phyloP scores from a whole-genome alignment of 1,284 basidiomycete genomes.

The Apiotrichum gracile region DNA sequence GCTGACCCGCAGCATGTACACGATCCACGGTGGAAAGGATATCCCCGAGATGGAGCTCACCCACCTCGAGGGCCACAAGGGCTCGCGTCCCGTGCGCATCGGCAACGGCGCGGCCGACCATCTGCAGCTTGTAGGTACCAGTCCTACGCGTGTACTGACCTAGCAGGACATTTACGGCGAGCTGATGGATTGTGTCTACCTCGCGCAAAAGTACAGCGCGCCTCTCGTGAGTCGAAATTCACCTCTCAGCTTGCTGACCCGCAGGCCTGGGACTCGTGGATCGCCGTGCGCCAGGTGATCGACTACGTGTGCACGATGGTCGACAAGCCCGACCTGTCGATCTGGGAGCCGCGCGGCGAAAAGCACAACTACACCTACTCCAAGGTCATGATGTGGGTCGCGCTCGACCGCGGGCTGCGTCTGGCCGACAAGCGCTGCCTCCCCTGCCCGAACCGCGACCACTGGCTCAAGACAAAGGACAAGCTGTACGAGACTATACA shows the following conservation, averaged over 20 bases:
- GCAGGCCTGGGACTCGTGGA: conserved; percentile 65
- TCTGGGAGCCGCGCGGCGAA: conserved; percentile 67
- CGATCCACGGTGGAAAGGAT: conserved; percentile 60
- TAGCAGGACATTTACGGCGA: conserved; percentile 86
- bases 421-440: conserved; percentile 76
- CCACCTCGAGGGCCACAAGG: conserved; percentile 83
- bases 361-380: conserved; percentile 82
- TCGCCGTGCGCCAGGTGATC: conserved; percentile 49
- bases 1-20: conserved; percentile 41
- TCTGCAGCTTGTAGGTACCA: conserved; percentile 63
- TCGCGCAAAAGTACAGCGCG: conserved; percentile 70
- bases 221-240: conserved; percentile 48
- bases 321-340: conserved; percentile 51
- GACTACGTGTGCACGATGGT: conserved; percentile 42
- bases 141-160: neutral
- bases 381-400: conserved; percentile 92
- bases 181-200: conserved; percentile 84
- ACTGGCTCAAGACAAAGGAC: conserved; percentile 72
- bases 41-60: conserved; percentile 72
- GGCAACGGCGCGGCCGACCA: conserved; percentile 87
- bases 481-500: conserved; percentile 67
- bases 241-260: neutral
- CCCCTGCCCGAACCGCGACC: conserved; percentile 49
- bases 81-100: conserved; percentile 58
- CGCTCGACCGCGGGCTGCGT: conserved; percentile 81